A percentile compares a stretch with the other conserved stretches of the same genome.
Evolutionary conservation across 805 yeast genomes (phyloP).

Genomic region (Yarrowia sp.): DNA sequence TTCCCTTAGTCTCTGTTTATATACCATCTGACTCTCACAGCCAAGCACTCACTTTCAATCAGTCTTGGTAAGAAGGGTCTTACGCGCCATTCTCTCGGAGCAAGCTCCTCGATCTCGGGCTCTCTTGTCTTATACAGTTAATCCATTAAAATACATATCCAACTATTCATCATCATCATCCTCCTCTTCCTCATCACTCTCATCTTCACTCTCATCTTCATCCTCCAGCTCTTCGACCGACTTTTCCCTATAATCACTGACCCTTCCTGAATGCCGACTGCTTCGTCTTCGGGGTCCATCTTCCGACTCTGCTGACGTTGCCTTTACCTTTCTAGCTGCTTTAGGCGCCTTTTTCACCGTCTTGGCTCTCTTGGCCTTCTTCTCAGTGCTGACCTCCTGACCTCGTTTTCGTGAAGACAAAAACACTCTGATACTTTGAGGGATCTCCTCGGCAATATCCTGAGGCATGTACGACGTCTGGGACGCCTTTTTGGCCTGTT

Average conservation of each 20-base stretch:
- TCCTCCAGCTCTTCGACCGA: constrained; percentile 31
- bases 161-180: constrained; percentile 27
- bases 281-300: constrained; percentile 27
- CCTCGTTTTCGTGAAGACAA: constrained; percentile 16
- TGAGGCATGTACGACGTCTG: constrained; percentile 58
- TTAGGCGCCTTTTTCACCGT: constrained; percentile 19
- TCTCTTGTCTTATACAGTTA: neutral
- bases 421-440: constrained; percentile 17
- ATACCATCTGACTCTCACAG: no score
- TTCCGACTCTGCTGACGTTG: constrained; percentile 30
- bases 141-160: neutral
- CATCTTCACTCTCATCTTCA: constrained; percentile 32
- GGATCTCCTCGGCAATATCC: constrained; percentile 36
- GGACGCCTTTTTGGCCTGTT: constrained; percentile 57
- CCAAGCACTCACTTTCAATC: no score
- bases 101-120: no score
- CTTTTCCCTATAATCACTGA: constrained; percentile 28
- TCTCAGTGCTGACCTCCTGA: neutral
- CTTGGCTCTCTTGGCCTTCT: constrained; percentile 31
- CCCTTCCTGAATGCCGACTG: constrained; percentile 31
- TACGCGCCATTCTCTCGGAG: no score
- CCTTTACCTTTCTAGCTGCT: neutral
- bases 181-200: constrained; percentile 29
- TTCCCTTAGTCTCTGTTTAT: no score
- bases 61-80: no score